phyloP scores from a whole-genome alignment of 371 early-diverging fungal genomes.

The Rhizopus microsporus region DNA sequence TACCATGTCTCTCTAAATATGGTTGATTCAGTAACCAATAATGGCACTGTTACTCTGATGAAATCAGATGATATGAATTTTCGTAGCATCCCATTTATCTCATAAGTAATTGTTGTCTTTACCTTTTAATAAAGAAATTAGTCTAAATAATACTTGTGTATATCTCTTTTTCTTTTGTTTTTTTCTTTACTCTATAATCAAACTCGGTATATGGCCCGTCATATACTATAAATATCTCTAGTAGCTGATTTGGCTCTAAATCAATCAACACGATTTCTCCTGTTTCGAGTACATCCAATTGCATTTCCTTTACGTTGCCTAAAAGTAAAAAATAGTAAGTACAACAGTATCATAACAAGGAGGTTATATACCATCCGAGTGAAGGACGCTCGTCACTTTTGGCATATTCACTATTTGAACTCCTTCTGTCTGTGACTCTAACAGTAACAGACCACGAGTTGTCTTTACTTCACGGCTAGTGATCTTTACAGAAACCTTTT shows the following conservation, averaged over 20 bases:
- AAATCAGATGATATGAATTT: slow-evolving; percentile 56
- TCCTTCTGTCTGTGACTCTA: slow-evolving; percentile 50
- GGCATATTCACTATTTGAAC: slow-evolving; percentile 25
- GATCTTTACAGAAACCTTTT: slow-evolving; percentile 42
- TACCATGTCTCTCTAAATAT: slow-evolving; percentile 64
- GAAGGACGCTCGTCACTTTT: slow-evolving; percentile 11
- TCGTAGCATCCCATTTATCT: slow-evolving; percentile 39
- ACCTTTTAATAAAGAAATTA: slow-evolving; percentile 30
- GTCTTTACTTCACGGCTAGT: slow-evolving; percentile 25
- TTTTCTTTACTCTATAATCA: slow-evolving; percentile 55
- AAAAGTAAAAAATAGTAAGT: background rate
- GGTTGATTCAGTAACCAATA: slow-evolving; percentile 57
- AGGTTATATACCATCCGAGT: background rate
- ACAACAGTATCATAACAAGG: too few relatives aligned
- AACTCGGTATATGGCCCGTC: slow-evolving; percentile 50
- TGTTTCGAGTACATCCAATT: slow-evolving; percentile 49
- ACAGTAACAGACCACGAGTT: slow-evolving; percentile 20
- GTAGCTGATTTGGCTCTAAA: slow-evolving; percentile 45
- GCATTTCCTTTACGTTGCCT: slow-evolving; percentile 14
- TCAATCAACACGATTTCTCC: slow-evolving; percentile 58
- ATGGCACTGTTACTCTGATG: slow-evolving; percentile 57
- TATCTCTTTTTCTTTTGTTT: background rate
- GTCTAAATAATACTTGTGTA: background rate
- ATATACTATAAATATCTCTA: slow-evolving; percentile 58
- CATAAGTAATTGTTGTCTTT: slow-evolving; percentile 52